These are phyloP conservation scores for Gymnopilus junonius DNA, from an alignment of 768 basidiomycete genomes.

Conservation along the genomic window DNA sequence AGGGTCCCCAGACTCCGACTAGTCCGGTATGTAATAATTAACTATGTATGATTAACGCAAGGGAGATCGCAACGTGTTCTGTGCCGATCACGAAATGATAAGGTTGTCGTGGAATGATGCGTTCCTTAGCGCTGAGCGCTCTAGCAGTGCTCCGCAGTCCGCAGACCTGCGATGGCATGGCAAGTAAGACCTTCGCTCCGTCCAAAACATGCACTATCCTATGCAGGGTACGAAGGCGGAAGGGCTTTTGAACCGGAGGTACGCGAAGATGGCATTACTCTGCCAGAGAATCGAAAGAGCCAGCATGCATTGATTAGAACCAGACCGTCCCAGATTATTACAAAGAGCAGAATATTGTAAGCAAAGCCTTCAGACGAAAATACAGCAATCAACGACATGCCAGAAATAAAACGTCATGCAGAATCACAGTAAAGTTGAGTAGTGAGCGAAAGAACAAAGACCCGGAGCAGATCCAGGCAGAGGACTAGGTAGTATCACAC, in stretches of 20 bases:
- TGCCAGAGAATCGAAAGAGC: background rate
- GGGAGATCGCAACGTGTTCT: background rate
- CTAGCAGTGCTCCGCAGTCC: background rate
- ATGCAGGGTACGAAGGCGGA: background rate
- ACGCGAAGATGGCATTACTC: no score
- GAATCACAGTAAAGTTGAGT: background rate
- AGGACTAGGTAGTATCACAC: background rate
- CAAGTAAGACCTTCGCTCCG: background rate
- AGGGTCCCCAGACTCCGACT: background rate
- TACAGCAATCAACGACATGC: background rate
- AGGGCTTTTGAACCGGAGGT: background rate
- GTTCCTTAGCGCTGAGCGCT: no score
- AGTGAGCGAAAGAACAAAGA: background rate
- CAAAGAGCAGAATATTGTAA: background rate
- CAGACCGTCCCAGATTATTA: background rate
- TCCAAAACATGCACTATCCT: background rate
- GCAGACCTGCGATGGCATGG: background rate
- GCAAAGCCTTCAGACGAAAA: background rate
- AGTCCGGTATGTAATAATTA: background rate
- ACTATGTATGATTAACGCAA: background rate
- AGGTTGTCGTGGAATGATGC: background rate
- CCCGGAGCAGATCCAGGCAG: background rate
- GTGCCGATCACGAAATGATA: background rate
- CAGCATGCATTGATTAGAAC: background rate
- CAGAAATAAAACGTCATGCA: background rate